Conservation (phyloP, 2,329 filamentous ascomycete species). For the Nemania sp. region DNA sequence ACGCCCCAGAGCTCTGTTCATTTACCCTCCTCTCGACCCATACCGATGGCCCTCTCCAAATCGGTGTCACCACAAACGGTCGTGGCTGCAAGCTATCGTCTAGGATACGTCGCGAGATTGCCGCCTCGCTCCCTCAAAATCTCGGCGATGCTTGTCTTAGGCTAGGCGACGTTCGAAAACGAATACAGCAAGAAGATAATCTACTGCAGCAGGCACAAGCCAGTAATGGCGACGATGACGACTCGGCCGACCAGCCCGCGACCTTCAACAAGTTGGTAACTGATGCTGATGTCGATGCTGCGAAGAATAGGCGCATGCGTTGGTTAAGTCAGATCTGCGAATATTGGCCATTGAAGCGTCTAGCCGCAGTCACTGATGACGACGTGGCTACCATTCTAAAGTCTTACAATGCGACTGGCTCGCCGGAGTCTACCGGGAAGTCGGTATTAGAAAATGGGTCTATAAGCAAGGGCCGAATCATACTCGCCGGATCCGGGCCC, state of each 20-base stretch:
- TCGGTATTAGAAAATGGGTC: conserved; percentile 27
- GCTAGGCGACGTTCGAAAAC: conserved; percentile 77
- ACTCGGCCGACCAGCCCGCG: conserved; percentile 79
- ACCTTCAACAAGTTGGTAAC: conserved; percentile 86
- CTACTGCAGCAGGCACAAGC: conserved; percentile 50
- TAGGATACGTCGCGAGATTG: conserved; percentile 88
- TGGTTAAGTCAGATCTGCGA: conserved; percentile 98
- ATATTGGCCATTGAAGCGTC: conserved; percentile 91
- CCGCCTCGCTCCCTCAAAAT: conserved; percentile 78
- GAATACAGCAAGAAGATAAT: conserved; percentile 81
- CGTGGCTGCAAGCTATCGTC: conserved; percentile 94
- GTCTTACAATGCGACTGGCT: conserved; percentile 67
- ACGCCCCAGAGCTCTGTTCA: conserved; percentile 86
- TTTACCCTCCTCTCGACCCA: conserved; percentile 92
- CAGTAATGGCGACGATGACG: conserved; percentile 59
- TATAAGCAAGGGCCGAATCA: conserved; percentile 72
- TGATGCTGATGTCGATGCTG: conserved; percentile 77
- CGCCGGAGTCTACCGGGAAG: conserved; percentile 38
- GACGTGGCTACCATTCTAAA: conserved; percentile 83
- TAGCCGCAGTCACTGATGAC: conserved; percentile 82
- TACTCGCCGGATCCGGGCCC: conserved; percentile 91
- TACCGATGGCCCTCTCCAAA: conserved; percentile 89
- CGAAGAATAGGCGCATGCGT: conserved; percentile 84
- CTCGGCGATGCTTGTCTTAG: conserved; percentile 82
- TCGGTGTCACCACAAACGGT: conserved; percentile 95